A percentile compares a stretch with the other conserved stretches of the same genome.
These are phyloP conservation scores for Pisolithus albus DNA, from an alignment of 768 basidiomycete genomes.

Conservation along the genomic window DNA sequence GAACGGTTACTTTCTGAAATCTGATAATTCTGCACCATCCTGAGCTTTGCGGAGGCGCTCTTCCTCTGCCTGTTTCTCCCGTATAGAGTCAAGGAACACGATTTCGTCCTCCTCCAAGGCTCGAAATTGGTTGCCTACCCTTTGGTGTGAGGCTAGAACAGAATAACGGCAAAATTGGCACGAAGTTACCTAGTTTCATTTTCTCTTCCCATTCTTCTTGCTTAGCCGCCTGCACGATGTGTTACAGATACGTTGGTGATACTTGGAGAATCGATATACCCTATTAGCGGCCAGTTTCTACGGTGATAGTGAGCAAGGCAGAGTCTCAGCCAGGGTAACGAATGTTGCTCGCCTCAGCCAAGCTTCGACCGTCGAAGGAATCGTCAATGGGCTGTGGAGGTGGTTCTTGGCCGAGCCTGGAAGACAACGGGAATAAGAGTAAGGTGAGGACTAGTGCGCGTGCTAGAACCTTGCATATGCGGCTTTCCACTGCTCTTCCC, in stretches of 20 bases:
- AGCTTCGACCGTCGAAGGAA: constrained; percentile 73
- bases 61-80: constrained; percentile 68
- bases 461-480: constrained; percentile 67
- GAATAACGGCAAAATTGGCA: neutral
- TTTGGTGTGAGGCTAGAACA: constrained; percentile 5
- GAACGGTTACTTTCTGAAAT: constrained; percentile 65
- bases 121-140: constrained; percentile 77
- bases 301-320: constrained; percentile 8
- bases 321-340: neutral
- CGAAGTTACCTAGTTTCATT: constrained; percentile 55
- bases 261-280: constrained; percentile 35
- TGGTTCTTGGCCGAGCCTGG: constrained; percentile 77
- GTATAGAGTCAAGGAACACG: constrained; percentile 78
- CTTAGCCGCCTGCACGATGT: constrained; percentile 58
- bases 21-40: constrained; percentile 73
- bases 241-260: constrained; percentile 6
- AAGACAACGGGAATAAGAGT: constrained; percentile 4
- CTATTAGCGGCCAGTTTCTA: constrained; percentile 89
- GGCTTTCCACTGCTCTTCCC: constrained; percentile 86
- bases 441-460: constrained; percentile 1
- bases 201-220: constrained; percentile 94
- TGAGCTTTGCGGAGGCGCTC: constrained; percentile 66
- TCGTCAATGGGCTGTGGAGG: constrained; percentile 73
- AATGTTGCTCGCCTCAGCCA: constrained; percentile 67
- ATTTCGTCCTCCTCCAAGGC: constrained; percentile 88